Percentiles rank a stretch among this genome's conserved stretches.
phyloP scores from a whole-genome alignment of 2,329 filamentous ascomycete species.

The Alternaria angustiovoidea region DNA sequence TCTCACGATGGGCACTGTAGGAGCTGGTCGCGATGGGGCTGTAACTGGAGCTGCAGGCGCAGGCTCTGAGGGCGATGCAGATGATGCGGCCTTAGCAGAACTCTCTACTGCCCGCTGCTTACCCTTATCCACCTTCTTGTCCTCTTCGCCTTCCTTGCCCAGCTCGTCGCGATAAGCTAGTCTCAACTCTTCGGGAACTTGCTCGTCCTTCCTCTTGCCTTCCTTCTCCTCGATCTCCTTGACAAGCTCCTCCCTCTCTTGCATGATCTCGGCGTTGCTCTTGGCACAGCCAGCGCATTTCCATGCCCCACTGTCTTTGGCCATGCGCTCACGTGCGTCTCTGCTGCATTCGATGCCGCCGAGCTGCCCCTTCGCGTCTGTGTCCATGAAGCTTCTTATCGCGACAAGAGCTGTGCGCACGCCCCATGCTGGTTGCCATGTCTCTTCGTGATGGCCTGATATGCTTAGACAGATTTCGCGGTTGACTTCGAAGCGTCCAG shows the following conservation, averaged over 20 bases:
- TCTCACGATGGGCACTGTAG: slow-evolving; percentile 6
- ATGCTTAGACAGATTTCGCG: slow-evolving; percentile 96
- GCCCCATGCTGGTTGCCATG: slow-evolving; percentile 98
- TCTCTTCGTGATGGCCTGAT: slow-evolving; percentile 94
- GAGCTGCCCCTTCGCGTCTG: slow-evolving; percentile 84
- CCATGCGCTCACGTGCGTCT: slow-evolving; percentile 71
- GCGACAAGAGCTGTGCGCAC: slow-evolving; percentile 84
- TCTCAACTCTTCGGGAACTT: slow-evolving; percentile 64
- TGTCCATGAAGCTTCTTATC: slow-evolving; percentile 92
- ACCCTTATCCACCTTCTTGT: slow-evolving; percentile 30
- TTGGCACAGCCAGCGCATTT: slow-evolving; percentile 74
- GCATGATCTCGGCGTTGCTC: slow-evolving; percentile 76
- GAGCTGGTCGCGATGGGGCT: neutral
- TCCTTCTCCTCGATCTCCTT: slow-evolving; percentile 56
- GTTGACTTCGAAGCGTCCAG: slow-evolving; percentile 93
- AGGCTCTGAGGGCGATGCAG: neutral
- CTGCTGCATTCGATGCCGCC: slow-evolving; percentile 82
- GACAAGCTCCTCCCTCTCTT: slow-evolving; percentile 70
- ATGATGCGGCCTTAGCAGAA: neutral
- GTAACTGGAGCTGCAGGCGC: slow-evolving; percentile 18
- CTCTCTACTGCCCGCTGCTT: slow-evolving; percentile 27
- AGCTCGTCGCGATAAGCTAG: slow-evolving; percentile 80
- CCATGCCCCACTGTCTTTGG: slow-evolving; percentile 71
- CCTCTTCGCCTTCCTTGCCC: slow-evolving; percentile 48
- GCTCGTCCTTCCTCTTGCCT: slow-evolving; percentile 53